These are phyloP conservation scores for Yarrowia sp. DNA, from an alignment of 805 yeast genomes.

Conservation along the genomic window DNA sequence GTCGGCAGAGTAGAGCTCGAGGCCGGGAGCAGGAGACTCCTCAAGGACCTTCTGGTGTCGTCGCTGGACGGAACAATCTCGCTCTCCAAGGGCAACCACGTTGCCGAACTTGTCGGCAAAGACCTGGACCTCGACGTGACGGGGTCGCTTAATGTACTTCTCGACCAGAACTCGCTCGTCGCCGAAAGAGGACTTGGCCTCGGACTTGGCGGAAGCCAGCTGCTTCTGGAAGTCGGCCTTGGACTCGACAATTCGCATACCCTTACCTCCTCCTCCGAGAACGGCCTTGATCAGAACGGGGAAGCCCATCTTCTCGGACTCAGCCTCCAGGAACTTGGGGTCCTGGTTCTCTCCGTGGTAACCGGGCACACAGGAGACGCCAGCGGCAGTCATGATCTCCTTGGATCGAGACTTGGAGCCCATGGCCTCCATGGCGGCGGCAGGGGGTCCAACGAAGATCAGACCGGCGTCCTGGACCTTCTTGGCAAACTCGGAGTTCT, in stretches of 20 bases:
- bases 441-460: conserved; percentile 50
- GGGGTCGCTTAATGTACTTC: conserved; percentile 61
- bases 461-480: conserved; percentile 48
- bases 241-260: conserved; percentile 60
- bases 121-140: conserved; percentile 65
- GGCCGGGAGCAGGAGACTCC: conserved; percentile 65
- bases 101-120: conserved; percentile 62
- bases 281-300: conserved; percentile 65
- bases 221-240: conserved; percentile 58
- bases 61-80: conserved; percentile 65
- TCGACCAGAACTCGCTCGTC: conserved; percentile 62
- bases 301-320: conserved; percentile 51
- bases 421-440: conserved; percentile 49
- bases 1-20: conserved; percentile 51
- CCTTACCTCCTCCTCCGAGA: conserved; percentile 68
- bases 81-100: conserved; percentile 63
- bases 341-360: conserved; percentile 49
- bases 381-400: conserved; percentile 49
- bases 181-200: conserved; percentile 62
- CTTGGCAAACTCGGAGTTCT: conserved; percentile 51
- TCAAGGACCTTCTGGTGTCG: conserved; percentile 64
- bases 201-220: conserved; percentile 61
- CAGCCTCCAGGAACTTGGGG: conserved; percentile 43
- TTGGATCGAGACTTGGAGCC: conserved; percentile 50
- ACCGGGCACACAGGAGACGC: conserved; percentile 50